Evolutionary conservation across 2,329 filamentous ascomycete genomes (phyloP), one percentile per base, ranked within the genome.

Genomic region (Pezicula rhizophila): DNA sequence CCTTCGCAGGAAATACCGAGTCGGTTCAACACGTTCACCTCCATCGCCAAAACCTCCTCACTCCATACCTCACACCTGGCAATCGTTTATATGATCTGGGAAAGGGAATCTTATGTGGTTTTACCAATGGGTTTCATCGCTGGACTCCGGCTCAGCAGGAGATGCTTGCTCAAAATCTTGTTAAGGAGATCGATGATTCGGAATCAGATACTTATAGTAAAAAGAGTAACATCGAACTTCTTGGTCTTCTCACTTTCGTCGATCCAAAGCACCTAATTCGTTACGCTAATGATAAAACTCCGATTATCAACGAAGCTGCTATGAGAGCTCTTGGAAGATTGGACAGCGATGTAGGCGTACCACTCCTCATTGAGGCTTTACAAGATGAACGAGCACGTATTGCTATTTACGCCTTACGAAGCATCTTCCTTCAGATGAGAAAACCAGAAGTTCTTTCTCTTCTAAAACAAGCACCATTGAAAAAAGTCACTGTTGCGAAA

Each of bases 401-500:
- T 14, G 48, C 51, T 12, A 53, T 55, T 10, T 53, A 53, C 31
- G 45, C 53, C 5, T 34, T 55, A 1, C 46, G 42, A 2, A 31
- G 28, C 2, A 34, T 39, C 1, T 28, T 55, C n/a, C 35, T 34
- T 10, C 31, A 17, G 5, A 46, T 50, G 14, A 17, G 48, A 8
- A 50, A 47, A 25, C 14, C 28, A 8, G n/a, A 49, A 12, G 33
- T 31, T 12, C 43, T 48, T 12, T 14, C 26, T 6, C 14, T 53
- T 11, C 26, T 55, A 1, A 45, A 43, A 17, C 34, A 44, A 1
- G 44, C 49, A 1, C 46, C 50, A 14, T 37, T 49, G 12, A 46
- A 31, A 4, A 55, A 53, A 25, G 43, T 55, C 10, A 55, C 53
- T 4, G 46, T 53, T 18, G 37, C 37, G 7, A 53, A 55, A 26